Evolutionary conservation across 805 yeast species (phyloP).

Genomic region (Sugiyamaella floridensis): DNA sequence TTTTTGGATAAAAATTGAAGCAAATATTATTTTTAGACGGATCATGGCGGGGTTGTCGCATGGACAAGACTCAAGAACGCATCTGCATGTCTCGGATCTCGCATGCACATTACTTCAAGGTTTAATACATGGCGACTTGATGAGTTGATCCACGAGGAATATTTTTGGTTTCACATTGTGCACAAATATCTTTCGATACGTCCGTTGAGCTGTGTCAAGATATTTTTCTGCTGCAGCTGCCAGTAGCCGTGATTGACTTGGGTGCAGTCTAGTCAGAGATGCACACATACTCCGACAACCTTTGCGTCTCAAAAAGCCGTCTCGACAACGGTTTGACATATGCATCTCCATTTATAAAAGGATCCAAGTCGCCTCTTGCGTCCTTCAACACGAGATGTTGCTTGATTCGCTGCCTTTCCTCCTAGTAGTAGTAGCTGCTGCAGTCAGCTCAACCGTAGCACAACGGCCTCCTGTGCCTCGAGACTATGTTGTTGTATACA

Average conservation of each 20-base stretch:
- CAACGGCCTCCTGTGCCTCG: not conserved
- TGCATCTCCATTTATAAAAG: not conserved
- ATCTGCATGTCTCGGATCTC: not conserved
- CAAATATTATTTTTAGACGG: not conserved
- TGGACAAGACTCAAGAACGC: not conserved
- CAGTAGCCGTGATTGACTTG: no score
- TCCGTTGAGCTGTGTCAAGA: no score
- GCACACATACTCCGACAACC: no score
- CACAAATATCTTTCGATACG: no score
- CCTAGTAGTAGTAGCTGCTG: not conserved
- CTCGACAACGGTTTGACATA: not conserved
- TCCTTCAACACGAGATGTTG: not conserved
- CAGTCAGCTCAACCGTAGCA: not conserved
- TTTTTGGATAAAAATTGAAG: not conserved
- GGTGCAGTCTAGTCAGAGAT: no score
- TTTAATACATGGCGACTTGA: no score
- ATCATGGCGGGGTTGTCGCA: not conserved
- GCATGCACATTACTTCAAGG: not conserved
- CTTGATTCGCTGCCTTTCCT: not conserved
- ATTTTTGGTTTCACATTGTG: no score
- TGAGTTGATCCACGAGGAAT: not conserved
- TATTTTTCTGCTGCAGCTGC: no score
- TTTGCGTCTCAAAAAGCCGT: no score
- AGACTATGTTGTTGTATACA: constrained; percentile 17
- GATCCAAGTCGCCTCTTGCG: not conserved